A percentile compares a stretch with the other conserved stretches of the same genome.
These are phyloP conservation scores for Magnaporthiopsis poae DNA, from an alignment of 2,329 filamentous ascomycete genomes.

Conservation along the genomic window DNA sequence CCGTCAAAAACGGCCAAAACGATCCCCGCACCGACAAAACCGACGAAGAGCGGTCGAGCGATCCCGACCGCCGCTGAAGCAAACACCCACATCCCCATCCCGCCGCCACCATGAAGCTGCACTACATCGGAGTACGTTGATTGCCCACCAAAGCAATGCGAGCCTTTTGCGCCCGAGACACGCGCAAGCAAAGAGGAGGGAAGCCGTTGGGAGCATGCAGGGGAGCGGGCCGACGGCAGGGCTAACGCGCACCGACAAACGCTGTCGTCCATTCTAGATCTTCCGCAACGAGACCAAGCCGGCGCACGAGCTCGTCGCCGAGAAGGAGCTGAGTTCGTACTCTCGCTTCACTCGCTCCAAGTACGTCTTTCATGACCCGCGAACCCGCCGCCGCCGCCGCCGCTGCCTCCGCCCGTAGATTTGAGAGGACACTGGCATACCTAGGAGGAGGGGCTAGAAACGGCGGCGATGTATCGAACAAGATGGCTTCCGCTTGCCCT, in stretches of 20 bases:
- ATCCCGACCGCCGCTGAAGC: neutral
- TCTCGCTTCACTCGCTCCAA: slow-evolving; percentile 68
- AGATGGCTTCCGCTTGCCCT: neutral
- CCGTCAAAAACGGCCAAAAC: neutral
- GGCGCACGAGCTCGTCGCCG: slow-evolving; percentile 63
- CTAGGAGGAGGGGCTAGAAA: slow-evolving; percentile 8
- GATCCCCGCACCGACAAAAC: neutral
- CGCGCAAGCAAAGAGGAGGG: neutral
- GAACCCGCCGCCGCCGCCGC: neutral
- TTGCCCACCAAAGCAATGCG: neutral
- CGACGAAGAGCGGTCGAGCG: neutral
- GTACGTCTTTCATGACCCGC: slow-evolving; percentile 29
- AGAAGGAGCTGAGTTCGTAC: slow-evolving; percentile 69
- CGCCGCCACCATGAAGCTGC: slow-evolving; percentile 62
- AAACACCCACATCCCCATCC: neutral
- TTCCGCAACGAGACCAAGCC: slow-evolving; percentile 70
- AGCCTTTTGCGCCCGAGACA: neutral
- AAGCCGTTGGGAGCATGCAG: neutral
- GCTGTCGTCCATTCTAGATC: slow-evolving; percentile 43
- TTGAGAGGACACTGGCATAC: slow-evolving; percentile 1
- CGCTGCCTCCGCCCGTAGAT: neutral
- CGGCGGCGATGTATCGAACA: neutral
- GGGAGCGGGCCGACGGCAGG: neutral
- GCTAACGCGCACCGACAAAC: slow-evolving; percentile 1
- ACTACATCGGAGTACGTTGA: slow-evolving; percentile 70